Base-by-base conservation (phyloP, 441 rosid species). In the Lepidium campestre region DNA sequence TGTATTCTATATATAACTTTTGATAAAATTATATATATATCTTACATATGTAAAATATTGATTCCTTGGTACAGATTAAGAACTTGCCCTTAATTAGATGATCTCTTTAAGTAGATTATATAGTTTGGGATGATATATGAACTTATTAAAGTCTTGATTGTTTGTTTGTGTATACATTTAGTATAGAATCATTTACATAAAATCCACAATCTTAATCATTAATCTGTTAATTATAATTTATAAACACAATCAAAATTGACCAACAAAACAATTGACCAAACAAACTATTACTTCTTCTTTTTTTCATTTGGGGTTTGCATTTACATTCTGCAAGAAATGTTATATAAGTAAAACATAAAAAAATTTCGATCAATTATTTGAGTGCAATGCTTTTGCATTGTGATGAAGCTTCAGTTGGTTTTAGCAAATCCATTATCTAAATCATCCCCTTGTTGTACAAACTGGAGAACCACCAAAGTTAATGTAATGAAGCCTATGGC, bases 351-450 rank as follows among this genome's bases (percentile, higher is more conserved):
- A n/a, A n/a, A n/a, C n/a, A n/a, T n/a, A n/a, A n/a, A n/a, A n/a
- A n/a, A n/a, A n/a, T n/a, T n/a, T n/a, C n/a, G n/a, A n/a, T n/a
- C n/a, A n/a, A n/a, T n/a, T n/a, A n/a, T 15, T 37, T 3, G 39
- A 56, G 11, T 22, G 37, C 34, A 11, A 56, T 34, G 65, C 31
- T 25, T 67, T 67, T 67, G 32, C 65, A 49, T 47, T 47, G 49
- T 67, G 40, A 47, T 37, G 22, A 25, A 57, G 39, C 34, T 9
- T 57, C 34, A 68, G 5, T 56, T 55, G 15, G 14, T 40, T 50
- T 29, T 20, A 45, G 32, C 45, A 6, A 17, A 40, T 29, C 20
- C 31, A 53, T 32, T 19, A 14, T 25, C 40, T 32, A 66, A 7
- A 45, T 44, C 29, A 45, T 56, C 46, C 25, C 45, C 18, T 55